Conservation (phyloP, 129 eudicot species). For the Pittosporum tobira region DNA sequence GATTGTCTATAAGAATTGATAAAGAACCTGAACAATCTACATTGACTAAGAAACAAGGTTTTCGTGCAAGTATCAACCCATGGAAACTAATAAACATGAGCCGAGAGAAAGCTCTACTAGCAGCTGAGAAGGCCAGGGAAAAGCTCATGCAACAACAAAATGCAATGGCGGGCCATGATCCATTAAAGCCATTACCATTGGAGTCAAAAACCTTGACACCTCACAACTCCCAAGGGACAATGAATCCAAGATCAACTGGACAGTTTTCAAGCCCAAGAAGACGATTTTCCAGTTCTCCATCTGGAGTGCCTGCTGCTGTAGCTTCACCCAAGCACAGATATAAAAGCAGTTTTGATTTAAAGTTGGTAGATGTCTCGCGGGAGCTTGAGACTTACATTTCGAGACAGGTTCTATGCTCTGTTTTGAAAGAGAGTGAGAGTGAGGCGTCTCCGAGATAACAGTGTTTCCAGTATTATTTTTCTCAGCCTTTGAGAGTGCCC, state of each 20-base stretch:
- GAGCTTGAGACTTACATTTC: slow-evolving; percentile 86
- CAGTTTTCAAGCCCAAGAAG: slow-evolving; percentile 74
- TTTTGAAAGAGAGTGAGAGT: slow-evolving; percentile 42
- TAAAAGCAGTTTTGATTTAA: slow-evolving; percentile 67
- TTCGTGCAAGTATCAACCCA: slow-evolving; percentile 77
- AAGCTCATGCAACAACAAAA: slow-evolving; percentile 45
- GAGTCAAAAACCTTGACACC: slow-evolving; percentile 58
- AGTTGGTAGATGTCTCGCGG: slow-evolving; percentile 68
- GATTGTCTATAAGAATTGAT: slow-evolving; percentile 58
- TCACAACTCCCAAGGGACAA: slow-evolving; percentile 29
- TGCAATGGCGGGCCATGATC: slow-evolving; percentile 20
- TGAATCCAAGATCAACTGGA: slow-evolving; percentile 32
- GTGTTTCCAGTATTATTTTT: background rate
- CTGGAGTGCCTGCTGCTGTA: slow-evolving; percentile 14
- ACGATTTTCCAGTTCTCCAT: slow-evolving; percentile 65
- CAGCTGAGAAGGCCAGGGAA: slow-evolving; percentile 77
- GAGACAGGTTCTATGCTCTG: slow-evolving; percentile 74
- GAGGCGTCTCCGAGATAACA: slow-evolving; percentile 66
- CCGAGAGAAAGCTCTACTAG: slow-evolving; percentile 68
- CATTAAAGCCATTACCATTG: slow-evolving; percentile 54
- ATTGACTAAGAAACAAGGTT: slow-evolving; percentile 45
- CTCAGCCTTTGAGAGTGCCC: slow-evolving; percentile 57
- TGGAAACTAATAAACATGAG: slow-evolving; percentile 86
- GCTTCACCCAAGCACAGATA: slow-evolving; percentile 51
- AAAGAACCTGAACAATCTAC: slow-evolving; percentile 34